phyloP scores from a whole-genome alignment of 2,329 filamentous ascomycete genomes.

The Aulographum hederae region DNA sequence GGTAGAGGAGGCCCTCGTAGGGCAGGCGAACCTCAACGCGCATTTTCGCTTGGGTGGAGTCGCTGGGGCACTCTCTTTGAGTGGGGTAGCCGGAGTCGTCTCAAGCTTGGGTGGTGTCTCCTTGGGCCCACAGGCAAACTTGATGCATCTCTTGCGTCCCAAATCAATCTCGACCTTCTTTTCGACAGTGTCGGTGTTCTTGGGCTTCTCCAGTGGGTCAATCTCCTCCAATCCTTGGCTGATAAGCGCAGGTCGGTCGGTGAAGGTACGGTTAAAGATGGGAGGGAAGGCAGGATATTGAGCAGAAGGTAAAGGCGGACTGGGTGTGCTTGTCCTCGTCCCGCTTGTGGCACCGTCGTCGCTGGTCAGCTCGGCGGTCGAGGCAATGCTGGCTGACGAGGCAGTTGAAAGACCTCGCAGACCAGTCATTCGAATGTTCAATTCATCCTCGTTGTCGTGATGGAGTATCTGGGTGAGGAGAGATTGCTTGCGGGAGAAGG shows the following conservation, averaged over 20 bases:
- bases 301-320: conserved; percentile 56
- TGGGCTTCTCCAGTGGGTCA: conserved; percentile 11
- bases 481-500: conserved; percentile 49
- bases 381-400: conserved; percentile 59
- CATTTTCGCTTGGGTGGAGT: conserved; percentile 35
- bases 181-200: conserved; percentile 23
- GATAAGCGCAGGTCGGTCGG: conserved; percentile 12
- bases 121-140: conserved; percentile 68
- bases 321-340: conserved; percentile 68
- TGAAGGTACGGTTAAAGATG: conserved; percentile 18
- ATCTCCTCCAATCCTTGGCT: conserved; percentile 16
- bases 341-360: conserved; percentile 78
- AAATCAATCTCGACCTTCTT: conserved; percentile 42
- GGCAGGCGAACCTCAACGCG: conserved; percentile 57
- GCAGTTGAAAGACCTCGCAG: conserved; percentile 28
- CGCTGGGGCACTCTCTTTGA: conserved; percentile 9
- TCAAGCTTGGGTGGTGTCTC: conserved; percentile 18
- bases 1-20: conserved; percentile 10
- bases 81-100: conserved; percentile 12
- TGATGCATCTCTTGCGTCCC: conserved; percentile 75
- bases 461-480: conserved; percentile 59
- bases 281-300: conserved; percentile 19
- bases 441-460: conserved; percentile 25
- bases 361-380: conserved; percentile 84
- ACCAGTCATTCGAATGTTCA: conserved; percentile 17